These are phyloP conservation scores for Backusella psychrophila DNA, from an alignment of 192 early-diverging fungal genomes.

Conservation along the genomic window DNA sequence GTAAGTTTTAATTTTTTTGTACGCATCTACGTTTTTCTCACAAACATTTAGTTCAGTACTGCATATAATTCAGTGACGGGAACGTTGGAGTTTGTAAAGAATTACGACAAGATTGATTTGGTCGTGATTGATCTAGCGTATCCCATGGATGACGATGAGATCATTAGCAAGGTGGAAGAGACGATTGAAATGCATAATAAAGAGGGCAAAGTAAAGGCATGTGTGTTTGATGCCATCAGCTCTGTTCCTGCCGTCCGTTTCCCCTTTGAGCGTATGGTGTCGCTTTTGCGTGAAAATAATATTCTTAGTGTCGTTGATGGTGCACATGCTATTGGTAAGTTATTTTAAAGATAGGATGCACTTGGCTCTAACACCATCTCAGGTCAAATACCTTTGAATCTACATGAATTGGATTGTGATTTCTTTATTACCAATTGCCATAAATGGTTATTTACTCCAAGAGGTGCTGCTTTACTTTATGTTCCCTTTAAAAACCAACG, in stretches of 20 bases:
- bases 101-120: slow-evolving; percentile 37
- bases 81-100: slow-evolving; percentile 44
- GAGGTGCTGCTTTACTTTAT: slow-evolving; percentile 54
- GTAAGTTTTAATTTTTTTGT: neutral
- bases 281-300: slow-evolving; percentile 41
- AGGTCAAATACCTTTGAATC: slow-evolving; percentile 56
- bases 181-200: slow-evolving; percentile 25
- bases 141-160: slow-evolving; percentile 46
- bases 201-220: slow-evolving; percentile 37
- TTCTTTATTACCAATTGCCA: slow-evolving; percentile 69
- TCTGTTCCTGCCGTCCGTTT: slow-evolving; percentile 49
- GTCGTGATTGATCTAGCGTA: slow-evolving; percentile 44
- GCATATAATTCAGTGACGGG: slow-evolving; percentile 50
- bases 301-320: slow-evolving; percentile 64
- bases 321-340: slow-evolving; percentile 56
- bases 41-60: slow-evolving; percentile 41
- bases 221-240: slow-evolving; percentile 56
- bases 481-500: slow-evolving; percentile 49
- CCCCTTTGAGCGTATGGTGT: slow-evolving; percentile 41
- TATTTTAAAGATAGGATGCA: neutral
- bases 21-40: neutral
- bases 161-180: slow-evolving; percentile 22
- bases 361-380: neutral
- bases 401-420: slow-evolving; percentile 55
- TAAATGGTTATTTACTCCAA: slow-evolving; percentile 65